phyloP scores from a whole-genome alignment of 495 filamentous ascomycete species.

The Geoglossum glabrum region DNA sequence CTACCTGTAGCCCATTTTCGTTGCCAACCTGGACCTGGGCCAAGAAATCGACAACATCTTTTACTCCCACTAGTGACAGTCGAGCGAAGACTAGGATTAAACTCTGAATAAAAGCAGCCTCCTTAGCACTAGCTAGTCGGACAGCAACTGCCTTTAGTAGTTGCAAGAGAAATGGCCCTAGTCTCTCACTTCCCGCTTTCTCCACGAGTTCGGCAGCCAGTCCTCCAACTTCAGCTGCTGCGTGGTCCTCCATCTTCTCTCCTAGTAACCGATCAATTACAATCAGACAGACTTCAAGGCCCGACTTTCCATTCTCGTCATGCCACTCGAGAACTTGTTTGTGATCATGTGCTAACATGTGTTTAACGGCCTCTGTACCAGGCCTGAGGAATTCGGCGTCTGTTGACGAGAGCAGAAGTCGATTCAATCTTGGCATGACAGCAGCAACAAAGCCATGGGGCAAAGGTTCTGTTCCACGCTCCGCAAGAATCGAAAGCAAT shows the following conservation, averaged over 20 bases:
- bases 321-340: slow-evolving; percentile 71
- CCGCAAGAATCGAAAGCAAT: slow-evolving; percentile 57
- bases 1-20: slow-evolving; percentile 63
- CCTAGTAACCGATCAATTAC: slow-evolving; percentile 88
- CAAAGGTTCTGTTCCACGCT: slow-evolving; percentile 64
- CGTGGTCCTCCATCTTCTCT: slow-evolving; percentile 63
- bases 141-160: slow-evolving; percentile 83
- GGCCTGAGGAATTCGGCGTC: slow-evolving; percentile 75
- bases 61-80: slow-evolving; percentile 60
- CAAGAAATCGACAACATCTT: slow-evolving; percentile 83
- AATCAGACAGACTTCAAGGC: slow-evolving; percentile 68
- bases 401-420: slow-evolving; percentile 54
- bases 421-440: slow-evolving; percentile 68
- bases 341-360: slow-evolving; percentile 72
- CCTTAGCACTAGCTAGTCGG: slow-evolving; percentile 56
- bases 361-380: slow-evolving; percentile 67
- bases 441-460: slow-evolving; percentile 70
- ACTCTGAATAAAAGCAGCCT: slow-evolving; percentile 74
- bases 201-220: slow-evolving; percentile 90
- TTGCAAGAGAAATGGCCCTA: slow-evolving; percentile 76
- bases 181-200: slow-evolving; percentile 68
- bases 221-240: slow-evolving; percentile 88
- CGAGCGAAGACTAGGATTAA: slow-evolving; percentile 90
- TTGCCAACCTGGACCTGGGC: slow-evolving; percentile 57
- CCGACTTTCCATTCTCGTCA: slow-evolving; percentile 52